Conservation (phyloP, 495 filamentous ascomycete species). For the Thermochaetoides thermophila region DNA sequence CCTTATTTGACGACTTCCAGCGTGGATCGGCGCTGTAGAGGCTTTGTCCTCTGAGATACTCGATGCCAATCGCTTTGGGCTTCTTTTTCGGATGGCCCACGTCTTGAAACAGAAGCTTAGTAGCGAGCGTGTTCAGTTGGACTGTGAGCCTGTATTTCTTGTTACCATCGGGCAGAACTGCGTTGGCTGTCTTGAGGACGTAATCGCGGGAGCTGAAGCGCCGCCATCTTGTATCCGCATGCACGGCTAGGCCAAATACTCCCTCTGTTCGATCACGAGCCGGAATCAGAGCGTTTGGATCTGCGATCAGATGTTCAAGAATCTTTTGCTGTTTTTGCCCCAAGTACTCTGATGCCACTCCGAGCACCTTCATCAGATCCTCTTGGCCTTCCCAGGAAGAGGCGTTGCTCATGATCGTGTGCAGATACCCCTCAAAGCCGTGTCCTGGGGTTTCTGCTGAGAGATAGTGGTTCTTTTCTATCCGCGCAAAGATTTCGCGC, state of each 20-base stretch:
- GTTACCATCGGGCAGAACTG: slow-evolving; percentile 32
- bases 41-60: slow-evolving; percentile 21
- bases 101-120: slow-evolving; percentile 20
- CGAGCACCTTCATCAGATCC: slow-evolving; percentile 24
- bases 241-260: slow-evolving; percentile 24
- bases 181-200: slow-evolving; percentile 32
- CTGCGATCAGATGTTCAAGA: slow-evolving; percentile 13
- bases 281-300: slow-evolving; percentile 33
- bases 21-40: slow-evolving; percentile 29
- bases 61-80: slow-evolving; percentile 18
- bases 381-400: slow-evolving; percentile 24
- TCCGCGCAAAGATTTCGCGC: slow-evolving; percentile 27
- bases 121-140: slow-evolving; percentile 33
- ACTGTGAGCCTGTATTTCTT: slow-evolving; percentile 41
- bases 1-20: slow-evolving; percentile 11
- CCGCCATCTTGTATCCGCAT: slow-evolving; percentile 16
- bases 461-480: slow-evolving; percentile 41
- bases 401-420: slow-evolving; percentile 19
- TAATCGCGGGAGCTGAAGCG: slow-evolving; percentile 26
- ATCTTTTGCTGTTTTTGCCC: slow-evolving; percentile 11
- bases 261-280: slow-evolving; percentile 14
- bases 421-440: slow-evolving; percentile 43
- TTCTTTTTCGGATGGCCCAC: slow-evolving; percentile 2
- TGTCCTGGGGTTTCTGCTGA: slow-evolving; percentile 29
- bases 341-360: slow-evolving; percentile 8